These are phyloP conservation scores for Malus hybrid DNA, from an alignment of 331 rosid genomes.

Conservation along the genomic window DNA sequence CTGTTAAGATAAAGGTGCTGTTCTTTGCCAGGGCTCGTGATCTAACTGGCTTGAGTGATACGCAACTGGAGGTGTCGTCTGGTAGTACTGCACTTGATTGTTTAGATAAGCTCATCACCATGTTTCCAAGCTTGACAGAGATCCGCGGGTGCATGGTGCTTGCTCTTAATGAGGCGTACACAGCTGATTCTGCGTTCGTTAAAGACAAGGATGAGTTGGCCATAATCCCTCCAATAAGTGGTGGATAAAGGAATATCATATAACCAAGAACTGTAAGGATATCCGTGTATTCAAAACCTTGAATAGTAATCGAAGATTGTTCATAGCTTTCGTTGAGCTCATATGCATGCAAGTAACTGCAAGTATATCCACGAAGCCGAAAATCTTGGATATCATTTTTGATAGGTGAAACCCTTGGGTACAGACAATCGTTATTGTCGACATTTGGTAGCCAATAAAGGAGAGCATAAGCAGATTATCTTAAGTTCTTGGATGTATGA, in stretches of 20 bases:
- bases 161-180: slow-evolving; percentile 80
- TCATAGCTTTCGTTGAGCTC: background rate
- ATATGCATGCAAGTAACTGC: background rate
- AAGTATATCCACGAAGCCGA: background rate
- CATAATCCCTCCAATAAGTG: slow-evolving; percentile 84
- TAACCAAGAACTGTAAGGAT: background rate
- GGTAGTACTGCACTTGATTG: slow-evolving; percentile 76
- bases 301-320: background rate
- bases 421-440: background rate
- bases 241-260: slow-evolving; percentile 38
- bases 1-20: slow-evolving; percentile 59
- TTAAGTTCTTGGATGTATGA: background rate
- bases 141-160: slow-evolving; percentile 64
- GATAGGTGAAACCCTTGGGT: background rate
- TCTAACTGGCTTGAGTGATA: slow-evolving; percentile 55
- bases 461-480: background rate
- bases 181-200: slow-evolving; percentile 47
- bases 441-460: background rate
- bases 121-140: slow-evolving; percentile 70
- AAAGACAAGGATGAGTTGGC: slow-evolving; percentile 75
- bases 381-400: background rate
- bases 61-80: slow-evolving; percentile 53
- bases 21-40: slow-evolving; percentile 91
- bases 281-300: background rate
- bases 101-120: slow-evolving; percentile 49